Evolutionary conservation across 306 rosid species (phyloP).

Genomic region (Quercus suber): DNA sequence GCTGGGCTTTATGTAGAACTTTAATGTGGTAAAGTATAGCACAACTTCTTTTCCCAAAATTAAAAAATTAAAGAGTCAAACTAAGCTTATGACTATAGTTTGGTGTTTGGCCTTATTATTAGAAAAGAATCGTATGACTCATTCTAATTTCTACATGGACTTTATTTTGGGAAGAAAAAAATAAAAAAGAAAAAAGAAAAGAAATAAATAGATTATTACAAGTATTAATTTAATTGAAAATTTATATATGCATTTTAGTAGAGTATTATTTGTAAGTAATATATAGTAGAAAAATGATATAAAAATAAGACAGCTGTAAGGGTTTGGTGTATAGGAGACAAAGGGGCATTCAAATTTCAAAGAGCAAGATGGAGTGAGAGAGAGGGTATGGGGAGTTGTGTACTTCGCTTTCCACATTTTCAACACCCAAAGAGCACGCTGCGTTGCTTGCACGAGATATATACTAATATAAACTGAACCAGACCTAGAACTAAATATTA

Average conservation of each 20-base stretch:
- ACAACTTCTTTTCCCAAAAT: constrained; percentile 21
- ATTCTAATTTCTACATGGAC: constrained; percentile 18
- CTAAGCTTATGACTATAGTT: constrained; percentile 44
- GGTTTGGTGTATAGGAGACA: constrained; percentile 60
- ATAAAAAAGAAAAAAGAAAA: constrained; percentile 2
- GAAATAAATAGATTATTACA: too few species aligned
- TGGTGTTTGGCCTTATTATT: constrained; percentile 37
- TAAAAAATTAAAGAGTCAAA: constrained; percentile 34
- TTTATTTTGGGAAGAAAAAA: constrained; percentile 3
- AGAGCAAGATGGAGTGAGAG: constrained; percentile 7
- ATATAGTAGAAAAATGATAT: background rate
- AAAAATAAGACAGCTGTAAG: constrained; percentile 55
- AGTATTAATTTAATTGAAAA: background rate
- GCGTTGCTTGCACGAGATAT: constrained; percentile 48
- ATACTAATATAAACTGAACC: too few species aligned
- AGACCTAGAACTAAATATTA: background rate
- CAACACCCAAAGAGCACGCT: constrained; percentile 48
- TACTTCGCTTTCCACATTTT: constrained; percentile 33
- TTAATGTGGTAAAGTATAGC: constrained; percentile 17
- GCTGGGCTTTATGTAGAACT: constrained; percentile 75
- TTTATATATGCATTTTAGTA: background rate
- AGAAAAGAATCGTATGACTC: constrained; percentile 25
- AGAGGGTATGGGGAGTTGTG: constrained; percentile 38
- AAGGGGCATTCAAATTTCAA: constrained; percentile 44
- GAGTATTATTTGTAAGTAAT: constrained; percentile 2